Evolutionary conservation across 768 basidiomycete genomes (phyloP), one percentile per base, ranked within the genome.

Genomic region (Astraeus odoratus): DNA sequence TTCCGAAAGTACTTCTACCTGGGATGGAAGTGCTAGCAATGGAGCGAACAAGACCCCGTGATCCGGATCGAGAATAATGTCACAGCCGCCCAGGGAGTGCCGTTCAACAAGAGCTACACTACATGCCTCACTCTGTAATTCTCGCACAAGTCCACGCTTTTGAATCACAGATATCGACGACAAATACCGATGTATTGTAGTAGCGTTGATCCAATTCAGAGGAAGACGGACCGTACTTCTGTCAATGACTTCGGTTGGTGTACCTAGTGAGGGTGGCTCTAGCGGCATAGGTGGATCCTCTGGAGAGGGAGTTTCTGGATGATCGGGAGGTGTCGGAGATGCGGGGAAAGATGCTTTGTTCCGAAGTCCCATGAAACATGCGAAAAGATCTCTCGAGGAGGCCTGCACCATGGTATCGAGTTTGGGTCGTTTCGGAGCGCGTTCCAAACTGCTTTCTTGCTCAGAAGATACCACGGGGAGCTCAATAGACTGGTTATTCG

Each of bases 91-190:
- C 3, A 88, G 71, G 40, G 64, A 60, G 10, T 76, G 74, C 26
- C 87, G 76, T 56, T 90, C 88, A 3, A 81, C 70, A 10, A 89
- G 71, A 23, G 76, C 70, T 19, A 87, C 65, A 9, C 63, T 61
- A 49, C 73, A 78, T 10, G 64, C 54, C 12, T 53, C 56, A 9
- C 71, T 67, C 15, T 67, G 64, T 20, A 90, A 69, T 9, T 68
- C 61, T 3, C 71, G 73, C 31, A 82, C 71, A 3, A 90, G 65
- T 16, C 68, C 70, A 41, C 76, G 81, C 51, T 80, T 82, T 58
- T 88, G 87, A 6, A 89, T 68, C 16, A 87, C 51, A 23, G 78
- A 69, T 49, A 88, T 58, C 23, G 84, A 88, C 13, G 77, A 77
- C 63, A 90, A 68, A 55, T 89, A 90, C 22, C 71, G 73, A 57